Evolutionary conservation across 75 land plant species (phyloP), one percentile per base, ranked within the genome.

Genomic region (Selaginella tamariscina): DNA sequence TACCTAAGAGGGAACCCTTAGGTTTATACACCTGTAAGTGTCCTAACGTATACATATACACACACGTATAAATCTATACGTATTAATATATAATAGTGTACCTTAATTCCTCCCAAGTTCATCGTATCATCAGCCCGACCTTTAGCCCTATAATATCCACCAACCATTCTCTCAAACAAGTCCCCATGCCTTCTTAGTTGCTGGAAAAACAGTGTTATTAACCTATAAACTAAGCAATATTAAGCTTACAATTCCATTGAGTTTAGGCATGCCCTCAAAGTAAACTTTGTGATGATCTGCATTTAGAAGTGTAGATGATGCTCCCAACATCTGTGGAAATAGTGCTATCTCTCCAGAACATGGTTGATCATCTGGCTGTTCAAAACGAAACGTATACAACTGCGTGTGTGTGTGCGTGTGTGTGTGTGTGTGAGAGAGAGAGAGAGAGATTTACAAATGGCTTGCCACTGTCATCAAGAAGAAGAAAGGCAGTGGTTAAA

Each of bases 61-160:
- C 0, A 32, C 39, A 24, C 26, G 32, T 26, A 27, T 44, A 26
- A 56, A 68, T 11, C 32, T 29, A 65, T n/a, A 54, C 76, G 15
- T 5, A 39, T 5, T 15, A 39, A 15, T 5, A 5, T 39, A 5
- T 39, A 5, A 5, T 32, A 64, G 30, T 65, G 60, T 13, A 93
- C 98, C 91, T 94, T 94, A 15, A 94, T 94, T 20, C 98, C 98
- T 30, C 98, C 98, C 62, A 94, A 78, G 73, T 94, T 94, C 98
- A 94, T 94, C 8, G 98, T 94, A 64, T 94, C 98, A 75, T 94
- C 98, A 18, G 84, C 88, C 66, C 98, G 86, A 30, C 98, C 98
- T 80, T 87, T 88, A 20, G 96, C 98, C 54, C 80, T 81, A 63
- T 87, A 89, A 33, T 76, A 94, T 63, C 96, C 96, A 44, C 80